Conservation (phyloP, 768 basidiomycete species). For the Rhodotorula kratochvilovae region DNA sequence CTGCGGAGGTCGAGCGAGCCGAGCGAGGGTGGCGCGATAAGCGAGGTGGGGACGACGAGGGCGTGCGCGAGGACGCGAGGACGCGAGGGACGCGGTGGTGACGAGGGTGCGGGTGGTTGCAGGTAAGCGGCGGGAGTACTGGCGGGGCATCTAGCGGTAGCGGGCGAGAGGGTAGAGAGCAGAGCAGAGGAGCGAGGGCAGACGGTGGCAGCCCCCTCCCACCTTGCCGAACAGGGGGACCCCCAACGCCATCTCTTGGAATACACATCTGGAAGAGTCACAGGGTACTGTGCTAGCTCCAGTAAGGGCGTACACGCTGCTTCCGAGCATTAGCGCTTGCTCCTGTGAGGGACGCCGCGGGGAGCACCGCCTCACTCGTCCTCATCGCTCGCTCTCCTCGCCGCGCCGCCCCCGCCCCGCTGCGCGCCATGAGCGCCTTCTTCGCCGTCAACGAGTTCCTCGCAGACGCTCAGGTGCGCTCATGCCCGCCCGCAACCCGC, state of each 20-base stretch:
- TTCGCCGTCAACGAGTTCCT: slow-evolving; percentile 38
- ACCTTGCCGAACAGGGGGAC: not conserved
- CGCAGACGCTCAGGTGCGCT: slow-evolving; percentile 35
- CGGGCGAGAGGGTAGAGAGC: not conserved
- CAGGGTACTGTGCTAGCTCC: no score
- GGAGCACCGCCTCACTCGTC: no score
- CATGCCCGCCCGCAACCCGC: not conserved
- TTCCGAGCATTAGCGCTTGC: no score
- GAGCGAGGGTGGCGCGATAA: not conserved
- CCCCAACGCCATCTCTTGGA: no score
- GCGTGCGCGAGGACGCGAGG: slow-evolving; percentile 14
- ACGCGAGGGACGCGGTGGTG: slow-evolving; percentile 17
- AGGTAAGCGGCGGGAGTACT: not conserved
- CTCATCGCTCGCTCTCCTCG: no score
- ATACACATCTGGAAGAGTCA: no score
- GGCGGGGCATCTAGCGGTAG: not conserved
- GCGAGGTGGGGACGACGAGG: slow-evolving; percentile 10
- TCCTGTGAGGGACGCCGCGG: no score
- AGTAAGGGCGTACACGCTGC: no score
- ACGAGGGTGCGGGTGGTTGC: not conserved
- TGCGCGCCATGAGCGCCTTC: slow-evolving; percentile 11
- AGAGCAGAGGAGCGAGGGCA: not conserved
- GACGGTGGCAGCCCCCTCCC: no score
- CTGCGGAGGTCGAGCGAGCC: not conserved
- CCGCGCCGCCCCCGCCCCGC: not conserved